phyloP scores from a whole-genome alignment of 1,284 basidiomycete genomes.

The Mycena sp. region DNA sequence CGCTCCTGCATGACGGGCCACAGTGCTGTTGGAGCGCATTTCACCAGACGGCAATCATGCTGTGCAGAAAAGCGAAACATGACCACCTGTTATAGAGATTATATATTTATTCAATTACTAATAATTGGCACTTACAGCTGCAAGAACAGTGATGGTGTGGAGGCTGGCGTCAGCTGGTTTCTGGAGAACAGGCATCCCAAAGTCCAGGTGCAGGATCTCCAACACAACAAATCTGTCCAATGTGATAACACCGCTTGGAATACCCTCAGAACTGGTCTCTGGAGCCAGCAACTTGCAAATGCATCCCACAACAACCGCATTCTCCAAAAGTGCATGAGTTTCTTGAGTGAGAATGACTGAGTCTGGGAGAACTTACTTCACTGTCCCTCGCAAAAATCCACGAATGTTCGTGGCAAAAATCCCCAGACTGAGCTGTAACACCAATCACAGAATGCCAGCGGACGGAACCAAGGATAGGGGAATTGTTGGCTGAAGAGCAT shows the following conservation, averaged over 20 bases:
- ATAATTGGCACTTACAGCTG: too few species aligned
- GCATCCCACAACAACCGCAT: neutral
- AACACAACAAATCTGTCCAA: neutral
- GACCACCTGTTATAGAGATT: neutral
- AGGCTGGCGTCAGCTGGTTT: neutral
- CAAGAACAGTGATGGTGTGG: neutral
- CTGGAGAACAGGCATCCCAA: slow-evolving; percentile 5
- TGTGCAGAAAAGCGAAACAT: neutral
- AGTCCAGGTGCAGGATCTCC: neutral
- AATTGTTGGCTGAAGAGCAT: neutral
- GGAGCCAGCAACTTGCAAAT: neutral
- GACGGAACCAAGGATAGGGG: neutral
- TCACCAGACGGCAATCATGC: slow-evolving; percentile 4
- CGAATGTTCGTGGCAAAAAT: neutral
- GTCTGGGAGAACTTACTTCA: neutral
- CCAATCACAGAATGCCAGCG: neutral
- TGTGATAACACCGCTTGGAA: neutral
- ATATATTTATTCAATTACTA: too few species aligned
- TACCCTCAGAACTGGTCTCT: neutral
- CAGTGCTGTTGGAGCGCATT: neutral
- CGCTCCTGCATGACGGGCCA: neutral
- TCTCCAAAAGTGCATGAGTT: neutral
- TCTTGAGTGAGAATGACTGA: too few species aligned
- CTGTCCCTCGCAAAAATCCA: slow-evolving; percentile 5
- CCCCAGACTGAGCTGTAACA: slow-evolving; percentile 7